These are phyloP conservation scores for Heimioporus sp. DNA, from an alignment of 768 basidiomycete species.

Conservation along the genomic window DNA sequence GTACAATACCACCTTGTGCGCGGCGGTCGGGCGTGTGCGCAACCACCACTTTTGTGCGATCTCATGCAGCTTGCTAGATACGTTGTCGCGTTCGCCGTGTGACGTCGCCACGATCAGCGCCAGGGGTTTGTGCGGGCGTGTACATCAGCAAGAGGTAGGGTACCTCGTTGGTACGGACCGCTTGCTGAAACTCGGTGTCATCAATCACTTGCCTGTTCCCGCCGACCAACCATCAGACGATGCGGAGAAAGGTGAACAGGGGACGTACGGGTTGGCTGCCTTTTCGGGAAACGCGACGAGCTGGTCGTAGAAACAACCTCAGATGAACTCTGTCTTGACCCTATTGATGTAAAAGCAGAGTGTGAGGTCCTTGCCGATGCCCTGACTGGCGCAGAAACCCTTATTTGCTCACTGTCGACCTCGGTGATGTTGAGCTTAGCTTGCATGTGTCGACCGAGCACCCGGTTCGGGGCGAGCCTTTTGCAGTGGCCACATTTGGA, in stretches of 20 bases:
- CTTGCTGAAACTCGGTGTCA: slow-evolving; percentile 9
- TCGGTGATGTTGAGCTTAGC: too few species aligned
- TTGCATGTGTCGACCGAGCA: too few species aligned
- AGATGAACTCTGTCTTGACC: slow-evolving; percentile 71
- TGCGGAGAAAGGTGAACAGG: slow-evolving; percentile 10
- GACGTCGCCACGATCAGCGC: slow-evolving; percentile 72
- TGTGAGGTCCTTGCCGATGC: slow-evolving; percentile 80
- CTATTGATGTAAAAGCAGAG: slow-evolving; percentile 63
- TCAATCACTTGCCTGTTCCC: too few species aligned
- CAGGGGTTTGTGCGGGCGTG: slow-evolving; percentile 65
- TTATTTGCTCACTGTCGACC: slow-evolving; percentile 83
- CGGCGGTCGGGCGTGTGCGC: slow-evolving; percentile 5
- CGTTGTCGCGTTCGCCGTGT: slow-evolving; percentile 33
- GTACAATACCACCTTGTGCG: slow-evolving; percentile 77
- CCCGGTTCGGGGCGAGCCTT: too few species aligned
- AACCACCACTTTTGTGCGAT: slow-evolving; percentile 64
- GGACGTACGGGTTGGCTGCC: slow-evolving; percentile 63
- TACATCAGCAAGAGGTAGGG: slow-evolving; percentile 73
- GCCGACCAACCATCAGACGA: too few species aligned
- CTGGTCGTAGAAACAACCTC: slow-evolving; percentile 67
- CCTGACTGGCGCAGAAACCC: slow-evolving; percentile 63
- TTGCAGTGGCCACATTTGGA: too few species aligned
- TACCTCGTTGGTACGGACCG: slow-evolving; percentile 14
- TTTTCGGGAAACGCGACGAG: slow-evolving; percentile 74
- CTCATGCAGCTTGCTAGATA: slow-evolving; percentile 47